Base-by-base conservation (phyloP, 306 rosid genomes). In the Delonix regia region DNA sequence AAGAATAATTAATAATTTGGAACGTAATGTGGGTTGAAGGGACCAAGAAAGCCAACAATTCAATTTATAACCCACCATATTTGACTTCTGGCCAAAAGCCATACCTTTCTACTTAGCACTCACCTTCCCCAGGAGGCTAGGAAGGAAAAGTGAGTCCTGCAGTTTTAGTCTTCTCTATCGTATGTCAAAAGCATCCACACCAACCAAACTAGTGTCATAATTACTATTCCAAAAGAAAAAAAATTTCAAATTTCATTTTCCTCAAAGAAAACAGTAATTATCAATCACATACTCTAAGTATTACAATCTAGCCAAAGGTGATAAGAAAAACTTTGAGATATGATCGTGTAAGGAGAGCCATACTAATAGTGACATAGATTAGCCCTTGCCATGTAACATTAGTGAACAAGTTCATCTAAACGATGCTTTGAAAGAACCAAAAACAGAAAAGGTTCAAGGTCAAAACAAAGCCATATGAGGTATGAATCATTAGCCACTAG, bases 1-100 rank as follows among this genome's bases (percentile, higher is more conserved):
- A 65, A 57, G 51, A 69, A 81, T 34, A 48, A 55, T 21, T 6
- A 66, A 30, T 21, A 77, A 34, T 14, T 47, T 4, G 56, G 65
- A 61, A 62, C 19, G 30, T 6, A 48, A 75, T 28, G 77, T 49
- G 63, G 60, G 77, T 75, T 60, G 36, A 14, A 3, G 69, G 25
- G 59, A 44, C 48, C 65, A 48, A 42, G 71, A 53, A 44, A 66
- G 69, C 51, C 21, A 24, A 33, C 39, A 73, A 48, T 83, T 38
- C 79, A 78, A 77, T 30, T 75, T 47, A 53, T 64, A 27, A 56
- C 55, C 73, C 57, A 57, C 30, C 48, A 24, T 42, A 73, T 64
- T 72, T 66, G 67, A 72, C 71, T 64, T 64, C 38, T 47, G 52
- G 63, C 55, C 56, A 42, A 82, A 77, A 19, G 5, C 49, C 42